phyloP scores from a whole-genome alignment of 148 eudicot species.

The Spergularia marina region DNA sequence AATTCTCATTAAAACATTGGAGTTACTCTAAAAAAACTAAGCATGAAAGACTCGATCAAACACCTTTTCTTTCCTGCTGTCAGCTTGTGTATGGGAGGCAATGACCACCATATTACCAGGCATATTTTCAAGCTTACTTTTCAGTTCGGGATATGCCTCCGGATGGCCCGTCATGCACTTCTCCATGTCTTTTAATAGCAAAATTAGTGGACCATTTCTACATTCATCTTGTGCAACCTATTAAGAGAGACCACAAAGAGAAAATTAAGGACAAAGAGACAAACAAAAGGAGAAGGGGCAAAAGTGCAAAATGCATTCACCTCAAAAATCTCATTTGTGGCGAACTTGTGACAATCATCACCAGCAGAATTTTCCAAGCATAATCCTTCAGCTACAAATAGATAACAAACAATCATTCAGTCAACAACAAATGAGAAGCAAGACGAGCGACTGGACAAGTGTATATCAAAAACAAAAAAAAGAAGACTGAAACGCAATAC shows the following conservation, averaged over 20 bases:
- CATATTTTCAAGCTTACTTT: constrained; percentile 63
- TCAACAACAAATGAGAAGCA: not conserved
- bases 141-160: constrained; percentile 60
- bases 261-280: not conserved
- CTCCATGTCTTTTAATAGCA: constrained; percentile 84
- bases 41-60: constrained; percentile 1
- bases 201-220: constrained; percentile 56
- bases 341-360: constrained; percentile 76
- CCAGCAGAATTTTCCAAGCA: constrained; percentile 61
- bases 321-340: constrained; percentile 82
- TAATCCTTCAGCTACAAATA: constrained; percentile 60
- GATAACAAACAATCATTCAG: constrained; percentile 11
- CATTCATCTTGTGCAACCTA: constrained; percentile 70
- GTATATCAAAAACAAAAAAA: not conserved
- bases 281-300: not conserved
- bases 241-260: not conserved
- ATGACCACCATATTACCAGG: constrained; percentile 76
- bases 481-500: not conserved
- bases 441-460: not conserved
- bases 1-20: constrained; percentile 11
- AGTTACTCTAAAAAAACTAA: not conserved
- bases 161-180: constrained; percentile 69
- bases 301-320: constrained; percentile 33
- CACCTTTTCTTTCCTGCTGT: constrained; percentile 88
- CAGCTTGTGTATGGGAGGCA: constrained; percentile 82